These are phyloP conservation scores for Corylus americana DNA, from an alignment of 306 rosid genomes.

Conservation along the genomic window DNA sequence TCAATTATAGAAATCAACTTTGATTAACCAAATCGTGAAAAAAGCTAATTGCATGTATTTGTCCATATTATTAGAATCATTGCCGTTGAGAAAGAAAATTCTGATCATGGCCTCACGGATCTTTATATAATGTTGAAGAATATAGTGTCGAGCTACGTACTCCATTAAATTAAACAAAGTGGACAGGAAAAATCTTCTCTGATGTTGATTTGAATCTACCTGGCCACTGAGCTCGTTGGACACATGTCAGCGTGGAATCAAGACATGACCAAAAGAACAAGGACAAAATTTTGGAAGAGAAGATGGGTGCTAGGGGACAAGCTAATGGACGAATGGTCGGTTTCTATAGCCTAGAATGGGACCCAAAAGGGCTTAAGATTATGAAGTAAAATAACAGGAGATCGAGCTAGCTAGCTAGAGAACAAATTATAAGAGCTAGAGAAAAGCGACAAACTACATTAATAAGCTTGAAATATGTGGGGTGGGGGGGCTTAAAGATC, in stretches of 20 bases:
- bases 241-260: background rate
- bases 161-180: too few species aligned
- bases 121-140: too few species aligned
- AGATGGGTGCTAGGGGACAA: conserved; percentile 6
- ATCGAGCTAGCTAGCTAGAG: background rate
- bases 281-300: background rate
- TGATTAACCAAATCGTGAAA: too few species aligned
- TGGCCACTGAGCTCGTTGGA: background rate
- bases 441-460: conserved; percentile 9
- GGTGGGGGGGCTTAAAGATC: conserved; percentile 31
- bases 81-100: too few species aligned
- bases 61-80: too few species aligned
- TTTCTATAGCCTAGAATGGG: background rate
- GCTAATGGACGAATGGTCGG: background rate
- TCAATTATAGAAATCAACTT: too few species aligned
- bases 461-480: conserved; percentile 1
- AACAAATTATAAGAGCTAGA: background rate
- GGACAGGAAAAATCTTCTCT: background rate
- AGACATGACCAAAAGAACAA: background rate
- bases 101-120: too few species aligned
- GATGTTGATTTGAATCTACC: background rate
- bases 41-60: too few species aligned
- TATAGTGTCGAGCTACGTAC: too few species aligned
- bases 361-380: background rate
- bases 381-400: background rate